Conservation (phyloP, 441 rosid genomes). For the Brassica balearica region DNA sequence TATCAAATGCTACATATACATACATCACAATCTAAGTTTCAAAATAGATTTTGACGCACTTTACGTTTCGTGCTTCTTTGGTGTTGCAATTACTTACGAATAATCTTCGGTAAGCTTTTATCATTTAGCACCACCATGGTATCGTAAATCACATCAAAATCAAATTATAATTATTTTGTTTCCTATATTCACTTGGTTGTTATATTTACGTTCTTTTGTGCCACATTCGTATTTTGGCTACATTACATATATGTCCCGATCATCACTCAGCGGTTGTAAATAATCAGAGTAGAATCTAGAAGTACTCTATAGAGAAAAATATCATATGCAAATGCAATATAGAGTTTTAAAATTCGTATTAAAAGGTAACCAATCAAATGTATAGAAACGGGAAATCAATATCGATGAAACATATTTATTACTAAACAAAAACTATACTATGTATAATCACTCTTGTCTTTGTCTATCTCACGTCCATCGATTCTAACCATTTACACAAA, state of each 20-base stretch:
- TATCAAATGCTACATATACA: not conserved
- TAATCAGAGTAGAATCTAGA: not conserved
- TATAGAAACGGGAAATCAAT: not conserved
- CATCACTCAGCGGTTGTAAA: constrained; percentile 20
- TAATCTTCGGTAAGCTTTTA: not conserved
- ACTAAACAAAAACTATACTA: not conserved
- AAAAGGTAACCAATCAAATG: not conserved
- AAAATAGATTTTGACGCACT: not conserved
- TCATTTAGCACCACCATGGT: not conserved
- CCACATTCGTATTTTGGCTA: constrained; percentile 1
- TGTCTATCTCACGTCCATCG: not conserved
- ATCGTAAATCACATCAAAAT: not conserved
- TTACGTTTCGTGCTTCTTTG: constrained; percentile 5
- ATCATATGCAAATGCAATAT: not conserved
- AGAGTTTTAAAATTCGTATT: not conserved
- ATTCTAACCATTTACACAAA: constrained; percentile 13
- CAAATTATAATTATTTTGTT: constrained; percentile 2
- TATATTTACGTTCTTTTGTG: constrained; percentile 4
- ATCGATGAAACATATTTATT: not conserved
- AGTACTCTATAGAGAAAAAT: not conserved
- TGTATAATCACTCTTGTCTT: not conserved
- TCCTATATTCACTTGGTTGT: constrained; percentile 12
- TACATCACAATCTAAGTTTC: constrained; percentile 7
- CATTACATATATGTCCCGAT: constrained; percentile 3
- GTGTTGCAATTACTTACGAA: constrained; percentile 10